These are phyloP conservation scores for Dioszegia hungarica DNA, from an alignment of 768 basidiomycete genomes.

Conservation along the genomic window DNA sequence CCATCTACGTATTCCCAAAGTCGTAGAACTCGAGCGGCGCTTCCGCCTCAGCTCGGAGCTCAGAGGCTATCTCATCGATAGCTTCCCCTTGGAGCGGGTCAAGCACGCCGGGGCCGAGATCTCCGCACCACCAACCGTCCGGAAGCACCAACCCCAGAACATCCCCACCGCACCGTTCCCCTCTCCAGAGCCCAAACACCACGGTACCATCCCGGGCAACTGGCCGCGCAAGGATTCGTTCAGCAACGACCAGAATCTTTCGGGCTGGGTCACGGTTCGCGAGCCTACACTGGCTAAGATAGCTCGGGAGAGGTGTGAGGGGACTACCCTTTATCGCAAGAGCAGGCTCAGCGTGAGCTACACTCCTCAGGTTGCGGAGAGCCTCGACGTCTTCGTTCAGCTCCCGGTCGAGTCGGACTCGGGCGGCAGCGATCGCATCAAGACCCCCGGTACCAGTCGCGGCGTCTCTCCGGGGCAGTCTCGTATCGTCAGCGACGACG, in stretches of 20 bases:
- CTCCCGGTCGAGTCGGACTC: background rate
- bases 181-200: background rate
- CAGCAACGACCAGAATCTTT: background rate
- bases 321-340: too few species aligned
- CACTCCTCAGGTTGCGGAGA: background rate
- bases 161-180: background rate
- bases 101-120: too few species aligned
- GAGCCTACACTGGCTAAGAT: too few species aligned
- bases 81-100: too few species aligned
- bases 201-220: background rate
- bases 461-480: background rate
- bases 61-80: too few species aligned
- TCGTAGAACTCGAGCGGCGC: background rate
- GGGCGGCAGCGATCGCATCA: background rate
- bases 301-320: too few species aligned
- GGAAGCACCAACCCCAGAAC: too few species aligned
- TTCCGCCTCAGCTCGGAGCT: too few species aligned
- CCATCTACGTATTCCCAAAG: background rate
- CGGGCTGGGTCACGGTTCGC: too few species aligned
- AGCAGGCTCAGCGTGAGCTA: background rate
- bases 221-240: background rate
- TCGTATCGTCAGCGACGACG: background rate
- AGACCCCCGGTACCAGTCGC: background rate
- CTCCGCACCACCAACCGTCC: too few species aligned
- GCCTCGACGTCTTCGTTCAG: background rate